Conservation (phyloP, 345 rosid species). For the Syzygium jambos region DNA sequence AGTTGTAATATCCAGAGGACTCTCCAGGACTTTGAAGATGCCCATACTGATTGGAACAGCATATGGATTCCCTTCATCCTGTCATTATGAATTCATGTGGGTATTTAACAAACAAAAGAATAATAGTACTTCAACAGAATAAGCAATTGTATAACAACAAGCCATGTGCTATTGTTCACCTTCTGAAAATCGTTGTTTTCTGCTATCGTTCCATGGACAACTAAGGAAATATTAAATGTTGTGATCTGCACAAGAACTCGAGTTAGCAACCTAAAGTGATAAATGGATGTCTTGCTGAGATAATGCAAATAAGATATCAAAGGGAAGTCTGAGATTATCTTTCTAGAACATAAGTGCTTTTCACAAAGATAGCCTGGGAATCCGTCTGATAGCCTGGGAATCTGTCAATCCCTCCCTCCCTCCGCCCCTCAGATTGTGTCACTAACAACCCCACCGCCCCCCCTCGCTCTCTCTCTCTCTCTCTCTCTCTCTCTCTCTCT, state of each 20-base stretch:
- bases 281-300: neutral
- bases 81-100: neutral
- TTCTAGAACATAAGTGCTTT: neutral
- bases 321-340: neutral
- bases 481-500: neutral
- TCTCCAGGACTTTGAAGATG: conserved; percentile 55
- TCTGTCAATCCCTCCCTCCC: neutral
- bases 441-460: neutral
- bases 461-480: too few relatives aligned
- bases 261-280: neutral
- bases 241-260: conserved; percentile 40
- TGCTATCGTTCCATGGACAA: conserved; percentile 66
- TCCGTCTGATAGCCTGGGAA: neutral
- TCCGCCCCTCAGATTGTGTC: neutral
- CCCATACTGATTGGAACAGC: conserved; percentile 59
- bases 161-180: conserved; percentile 15
- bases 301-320: neutral
- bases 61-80: conserved; percentile 62
- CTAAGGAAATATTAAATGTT: conserved; percentile 55
- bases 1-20: conserved; percentile 66
- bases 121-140: neutral
- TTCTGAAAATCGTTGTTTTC: conserved; percentile 45
- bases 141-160: neutral
- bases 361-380: too few relatives aligned
- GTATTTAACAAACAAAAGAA: neutral